Percentiles rank a stretch among this genome's conserved stretches.
Evolutionary conservation across 2,329 filamentous ascomycete genomes (phyloP).

Genomic region (Didymella exigua): DNA sequence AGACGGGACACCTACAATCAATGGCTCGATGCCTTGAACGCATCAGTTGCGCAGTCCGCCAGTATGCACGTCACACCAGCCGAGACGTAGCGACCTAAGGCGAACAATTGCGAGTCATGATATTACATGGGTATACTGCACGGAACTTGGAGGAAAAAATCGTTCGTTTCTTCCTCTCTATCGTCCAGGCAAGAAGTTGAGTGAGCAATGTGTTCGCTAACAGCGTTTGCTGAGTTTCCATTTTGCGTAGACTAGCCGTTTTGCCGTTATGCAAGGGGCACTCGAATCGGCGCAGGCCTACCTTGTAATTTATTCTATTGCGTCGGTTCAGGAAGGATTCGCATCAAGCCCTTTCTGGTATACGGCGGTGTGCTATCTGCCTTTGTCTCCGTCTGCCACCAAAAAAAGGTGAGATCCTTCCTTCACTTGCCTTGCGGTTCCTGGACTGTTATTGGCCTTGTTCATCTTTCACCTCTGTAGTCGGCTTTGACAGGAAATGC

Average conservation of each 20-base stretch:
- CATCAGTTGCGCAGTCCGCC: not conserved
- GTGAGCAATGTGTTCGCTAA: not conserved
- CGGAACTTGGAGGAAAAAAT: not conserved
- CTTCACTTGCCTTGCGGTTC: not conserved
- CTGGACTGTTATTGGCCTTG: not conserved
- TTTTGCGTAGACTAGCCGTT: not conserved
- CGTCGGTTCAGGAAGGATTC: not conserved
- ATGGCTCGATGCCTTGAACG: not conserved
- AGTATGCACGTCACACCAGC: not conserved
- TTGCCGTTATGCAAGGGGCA: conserved; percentile 8
- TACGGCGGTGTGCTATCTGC: conserved; percentile 5
- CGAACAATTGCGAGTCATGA: not conserved
- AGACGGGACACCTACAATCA: not conserved
- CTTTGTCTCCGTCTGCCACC: conserved; percentile 9
- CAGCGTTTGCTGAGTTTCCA: not conserved
- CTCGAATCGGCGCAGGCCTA: not conserved
- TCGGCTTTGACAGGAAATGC: not conserved
- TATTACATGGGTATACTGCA: not conserved
- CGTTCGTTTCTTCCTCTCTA: not conserved
- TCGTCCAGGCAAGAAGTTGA: not conserved
- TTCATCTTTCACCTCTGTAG: not conserved
- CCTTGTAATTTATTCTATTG: not conserved
- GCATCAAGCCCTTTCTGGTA: not conserved
- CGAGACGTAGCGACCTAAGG: not conserved
- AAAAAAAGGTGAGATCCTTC: not conserved